Percentiles rank a stretch among this genome's conserved stretches.
Evolutionary conservation across 495 filamentous ascomycete genomes (phyloP).

Genomic region (Aspergillus diversus): DNA sequence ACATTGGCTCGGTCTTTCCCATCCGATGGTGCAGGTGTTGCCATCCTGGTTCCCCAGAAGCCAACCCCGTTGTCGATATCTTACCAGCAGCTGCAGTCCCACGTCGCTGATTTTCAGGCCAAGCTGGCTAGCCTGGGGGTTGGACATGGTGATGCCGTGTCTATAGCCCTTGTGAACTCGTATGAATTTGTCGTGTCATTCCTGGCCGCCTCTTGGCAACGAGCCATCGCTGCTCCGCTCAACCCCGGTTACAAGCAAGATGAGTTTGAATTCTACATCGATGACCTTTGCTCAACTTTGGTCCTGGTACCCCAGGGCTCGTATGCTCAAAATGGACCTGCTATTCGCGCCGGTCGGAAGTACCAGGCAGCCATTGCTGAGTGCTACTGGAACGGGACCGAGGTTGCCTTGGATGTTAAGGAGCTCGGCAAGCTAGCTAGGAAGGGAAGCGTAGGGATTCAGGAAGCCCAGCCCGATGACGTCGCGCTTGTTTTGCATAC

Average conservation of each 20-base stretch:
- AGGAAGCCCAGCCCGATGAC: slow-evolving; percentile 64
- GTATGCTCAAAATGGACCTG: slow-evolving; percentile 61
- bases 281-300: slow-evolving; percentile 76
- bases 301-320: slow-evolving; percentile 73
- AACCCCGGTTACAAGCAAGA: slow-evolving; percentile 85
- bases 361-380: slow-evolving; percentile 80
- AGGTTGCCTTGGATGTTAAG: slow-evolving; percentile 76
- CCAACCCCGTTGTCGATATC: slow-evolving; percentile 61
- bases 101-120: slow-evolving; percentile 67
- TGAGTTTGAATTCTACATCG: slow-evolving; percentile 89
- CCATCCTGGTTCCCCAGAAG: slow-evolving; percentile 69
- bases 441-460: slow-evolving; percentile 47
- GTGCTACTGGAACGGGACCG: slow-evolving; percentile 70
- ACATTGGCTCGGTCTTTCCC: slow-evolving; percentile 52
- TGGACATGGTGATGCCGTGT: slow-evolving; percentile 64
- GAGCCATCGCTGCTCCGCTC: slow-evolving; percentile 77
- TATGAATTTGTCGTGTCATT: slow-evolving; percentile 84
- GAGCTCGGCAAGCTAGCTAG: slow-evolving; percentile 68
- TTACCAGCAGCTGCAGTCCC: slow-evolving; percentile 62
- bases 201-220: slow-evolving; percentile 75
- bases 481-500: slow-evolving; percentile 75
- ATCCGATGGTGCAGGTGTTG: slow-evolving; percentile 45
- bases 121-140: slow-evolving; percentile 75
- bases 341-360: slow-evolving; percentile 72
- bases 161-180: slow-evolving; percentile 75